Evolutionary conservation across 345 rosid genomes (phyloP).

Genomic region (Atalantia buxifolia): DNA sequence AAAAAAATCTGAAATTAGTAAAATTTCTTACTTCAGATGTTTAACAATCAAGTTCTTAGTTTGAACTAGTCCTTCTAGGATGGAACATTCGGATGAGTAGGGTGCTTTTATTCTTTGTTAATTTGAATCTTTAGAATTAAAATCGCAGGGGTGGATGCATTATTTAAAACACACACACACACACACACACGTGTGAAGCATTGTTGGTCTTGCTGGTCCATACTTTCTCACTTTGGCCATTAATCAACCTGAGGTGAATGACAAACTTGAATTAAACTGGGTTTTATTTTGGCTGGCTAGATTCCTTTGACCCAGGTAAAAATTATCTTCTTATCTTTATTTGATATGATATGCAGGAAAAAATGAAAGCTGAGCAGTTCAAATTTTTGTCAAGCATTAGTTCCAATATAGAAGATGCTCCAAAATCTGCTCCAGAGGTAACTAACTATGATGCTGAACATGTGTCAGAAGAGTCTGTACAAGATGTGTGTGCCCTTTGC

Average conservation of each 20-base stretch:
- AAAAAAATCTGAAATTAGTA: no score
- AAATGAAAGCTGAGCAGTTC: slow-evolving; percentile 95
- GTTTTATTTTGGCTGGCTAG: slow-evolving; percentile 1
- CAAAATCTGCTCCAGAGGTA: slow-evolving; percentile 44
- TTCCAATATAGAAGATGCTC: slow-evolving; percentile 43
- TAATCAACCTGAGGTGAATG: background rate
- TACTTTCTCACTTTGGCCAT: background rate
- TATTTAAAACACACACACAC: no score
- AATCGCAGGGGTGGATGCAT: background rate
- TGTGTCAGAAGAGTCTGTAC: slow-evolving; percentile 37
- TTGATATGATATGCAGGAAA: slow-evolving; percentile 57
- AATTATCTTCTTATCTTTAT: slow-evolving; percentile 11
- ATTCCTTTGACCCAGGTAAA: slow-evolving; percentile 16
- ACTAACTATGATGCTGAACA: slow-evolving; percentile 34
- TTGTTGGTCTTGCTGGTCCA: background rate
- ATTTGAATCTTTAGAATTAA: background rate
- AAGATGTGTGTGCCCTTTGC: slow-evolving; percentile 87
- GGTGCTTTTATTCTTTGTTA: background rate
- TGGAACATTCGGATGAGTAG: background rate
- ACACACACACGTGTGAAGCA: background rate
- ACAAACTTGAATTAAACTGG: background rate
- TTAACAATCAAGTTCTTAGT: no score
- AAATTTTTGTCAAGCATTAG: slow-evolving; percentile 72
- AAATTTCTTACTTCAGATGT: no score
- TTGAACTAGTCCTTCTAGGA: background rate